Percentiles rank a stretch among this genome's conserved stretches.
These are phyloP conservation scores for Fraxinus greggii DNA, from an alignment of 305 asterid species.

Conservation along the genomic window DNA sequence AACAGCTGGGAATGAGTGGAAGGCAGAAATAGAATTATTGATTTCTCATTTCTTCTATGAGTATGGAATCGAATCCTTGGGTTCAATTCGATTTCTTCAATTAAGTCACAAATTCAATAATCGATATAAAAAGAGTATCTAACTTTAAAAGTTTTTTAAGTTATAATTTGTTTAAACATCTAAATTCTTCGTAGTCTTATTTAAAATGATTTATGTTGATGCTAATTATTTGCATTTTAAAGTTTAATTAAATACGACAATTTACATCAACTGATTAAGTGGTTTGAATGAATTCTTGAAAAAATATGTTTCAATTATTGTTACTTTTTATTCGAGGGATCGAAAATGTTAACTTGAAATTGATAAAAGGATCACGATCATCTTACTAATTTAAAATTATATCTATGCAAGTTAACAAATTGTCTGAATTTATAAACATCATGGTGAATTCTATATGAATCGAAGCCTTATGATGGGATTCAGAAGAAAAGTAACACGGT, in stretches of 20 bases:
- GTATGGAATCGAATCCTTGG: slow-evolving; percentile 35
- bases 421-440: not conserved
- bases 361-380: not conserved
- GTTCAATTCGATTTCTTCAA: not conserved
- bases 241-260: not conserved
- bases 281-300: not conserved
- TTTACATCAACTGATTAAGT: not conserved
- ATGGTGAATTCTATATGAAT: not conserved
- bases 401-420: not conserved
- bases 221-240: not conserved
- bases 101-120: not conserved
- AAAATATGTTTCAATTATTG: not conserved
- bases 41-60: slow-evolving; percentile 24
- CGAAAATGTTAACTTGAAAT: not conserved
- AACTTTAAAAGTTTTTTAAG: not conserved
- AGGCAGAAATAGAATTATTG: slow-evolving; percentile 14
- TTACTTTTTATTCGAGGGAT: not conserved
- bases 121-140: no score
- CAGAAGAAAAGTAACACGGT: not conserved
- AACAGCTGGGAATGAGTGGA: slow-evolving; percentile 37
- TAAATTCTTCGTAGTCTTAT: not conserved
- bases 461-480: not conserved
- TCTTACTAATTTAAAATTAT: not conserved
- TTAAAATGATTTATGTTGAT: not conserved
- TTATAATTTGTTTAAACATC: not conserved